Evolutionary conservation across 768 basidiomycete genomes (phyloP).

Genomic region (Lactifluus volemus): DNA sequence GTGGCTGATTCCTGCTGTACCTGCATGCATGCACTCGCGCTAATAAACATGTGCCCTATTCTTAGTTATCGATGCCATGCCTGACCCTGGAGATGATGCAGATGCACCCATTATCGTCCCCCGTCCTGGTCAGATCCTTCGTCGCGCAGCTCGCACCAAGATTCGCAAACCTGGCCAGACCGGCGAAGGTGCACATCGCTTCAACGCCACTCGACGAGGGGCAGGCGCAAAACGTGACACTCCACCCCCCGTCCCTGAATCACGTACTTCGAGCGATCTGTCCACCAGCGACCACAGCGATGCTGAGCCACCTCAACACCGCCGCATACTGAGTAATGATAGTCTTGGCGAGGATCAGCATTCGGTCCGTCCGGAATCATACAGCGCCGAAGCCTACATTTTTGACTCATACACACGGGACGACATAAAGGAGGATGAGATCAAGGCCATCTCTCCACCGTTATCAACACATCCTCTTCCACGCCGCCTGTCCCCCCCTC

Average conservation of each 20-base stretch:
- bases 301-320: constrained; percentile 31
- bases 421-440: constrained; percentile 33
- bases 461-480: constrained; percentile 3
- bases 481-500: constrained; percentile 9
- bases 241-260: constrained; percentile 10
- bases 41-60: neutral
- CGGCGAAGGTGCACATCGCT: constrained; percentile 81
- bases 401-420: constrained; percentile 76
- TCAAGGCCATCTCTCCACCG: constrained; percentile 2
- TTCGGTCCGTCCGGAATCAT: constrained; percentile 52
- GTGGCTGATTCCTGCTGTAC: constrained; percentile 25
- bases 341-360: constrained; percentile 28
- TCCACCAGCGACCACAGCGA: constrained; percentile 37
- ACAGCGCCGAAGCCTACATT: constrained; percentile 73
- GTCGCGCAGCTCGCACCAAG: constrained; percentile 88
- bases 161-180: constrained; percentile 78
- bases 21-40: neutral
- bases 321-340: constrained; percentile 39
- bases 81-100: constrained; percentile 66
- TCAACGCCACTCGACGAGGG: constrained; percentile 41
- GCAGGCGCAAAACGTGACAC: constrained; percentile 23
- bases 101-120: constrained; percentile 90
- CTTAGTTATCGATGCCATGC: constrained; percentile 49
- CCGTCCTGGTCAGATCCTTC: constrained; percentile 80
- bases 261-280: constrained; percentile 59